Evolutionary conservation across 1,139 yeast genomes (phyloP).

Genomic region (Yarrowia galli): DNA sequence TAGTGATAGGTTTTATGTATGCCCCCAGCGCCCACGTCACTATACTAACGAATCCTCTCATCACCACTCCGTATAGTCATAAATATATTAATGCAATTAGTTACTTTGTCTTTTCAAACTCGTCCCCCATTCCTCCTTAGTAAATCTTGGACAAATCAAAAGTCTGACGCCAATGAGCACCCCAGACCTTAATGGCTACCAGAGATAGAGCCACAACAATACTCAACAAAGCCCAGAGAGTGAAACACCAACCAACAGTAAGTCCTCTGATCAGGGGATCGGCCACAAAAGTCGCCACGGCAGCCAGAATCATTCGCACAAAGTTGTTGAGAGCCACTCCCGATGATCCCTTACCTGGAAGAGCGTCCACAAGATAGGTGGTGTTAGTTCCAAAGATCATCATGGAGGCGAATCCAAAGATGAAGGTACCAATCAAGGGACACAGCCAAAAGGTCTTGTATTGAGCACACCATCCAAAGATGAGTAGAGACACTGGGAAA

Average conservation of each 20-base stretch:
- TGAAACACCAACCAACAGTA: slow-evolving; percentile 74
- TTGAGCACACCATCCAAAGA: slow-evolving; percentile 84
- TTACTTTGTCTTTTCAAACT: neutral
- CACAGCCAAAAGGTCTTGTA: slow-evolving; percentile 73
- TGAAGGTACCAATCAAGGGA: slow-evolving; percentile 76
- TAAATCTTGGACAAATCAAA: slow-evolving; percentile 61
- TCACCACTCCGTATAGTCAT: no score
- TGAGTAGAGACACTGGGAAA: slow-evolving; percentile 69
- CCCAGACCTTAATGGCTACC: slow-evolving; percentile 61
- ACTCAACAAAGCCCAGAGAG: slow-evolving; percentile 62
- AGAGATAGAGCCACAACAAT: slow-evolving; percentile 58
- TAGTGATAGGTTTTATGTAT: no score
- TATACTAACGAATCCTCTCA: no score
- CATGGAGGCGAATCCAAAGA: slow-evolving; percentile 86
- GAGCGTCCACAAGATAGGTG: slow-evolving; percentile 81
- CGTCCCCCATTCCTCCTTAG: slow-evolving; percentile 31
- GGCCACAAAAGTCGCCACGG: slow-evolving; percentile 74
- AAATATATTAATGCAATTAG: slow-evolving; percentile 13
- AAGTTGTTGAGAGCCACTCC: slow-evolving; percentile 86
- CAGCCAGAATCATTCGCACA: slow-evolving; percentile 75
- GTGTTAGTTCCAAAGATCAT: slow-evolving; percentile 81
- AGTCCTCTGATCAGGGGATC: slow-evolving; percentile 68
- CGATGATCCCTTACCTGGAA: slow-evolving; percentile 89
- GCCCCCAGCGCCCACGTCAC: no score
- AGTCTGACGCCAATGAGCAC: slow-evolving; percentile 69